Evolutionary conservation across 257 asterid genomes (phyloP), one percentile per base, ranked within the genome.

Genomic region (Penstemon barbatus): DNA sequence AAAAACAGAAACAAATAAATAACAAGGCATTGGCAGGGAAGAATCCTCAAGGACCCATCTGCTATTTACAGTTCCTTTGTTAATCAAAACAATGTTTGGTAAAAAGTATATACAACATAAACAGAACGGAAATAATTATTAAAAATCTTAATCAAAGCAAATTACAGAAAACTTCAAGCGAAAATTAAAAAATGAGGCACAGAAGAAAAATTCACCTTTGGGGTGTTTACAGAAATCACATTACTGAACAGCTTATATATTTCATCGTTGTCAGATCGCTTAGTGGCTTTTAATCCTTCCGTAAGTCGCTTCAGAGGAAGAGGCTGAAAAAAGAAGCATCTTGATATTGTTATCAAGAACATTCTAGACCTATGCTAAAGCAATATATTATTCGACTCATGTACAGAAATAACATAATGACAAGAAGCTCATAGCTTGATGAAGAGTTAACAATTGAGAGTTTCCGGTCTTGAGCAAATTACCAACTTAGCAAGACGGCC

Each of bases 401-500:
- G 49, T 25, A 25, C 33, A 25, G 33, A 25, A 25, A 25, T 25
- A 25, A 25, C 33, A 25, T 25, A 25, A 25, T 25, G 33, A 59
- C 11, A 66, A 40, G 25, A 65, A 8, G 43, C 12, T 44, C 40
- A 13, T 25, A 48, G 19, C n/a, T 58, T 8, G 51, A n/a, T 42
- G 33, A 38, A 68, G 18, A 19, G 3, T 10, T 57, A 36, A 59
- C n/a, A 25, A 42, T 43, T 11, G 65, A 75, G 57, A 75, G 61
- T 61, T 58, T 61, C 45, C 71, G 72, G 79, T 79, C 58, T 73
- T 25, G 9, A 61, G 71, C 74, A 66, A 51, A 62, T 80, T 90
- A 93, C 99, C 99, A 93, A 66, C 77, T 93, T 93, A 62, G 97
- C 95, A 54, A 93, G 89, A 71, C 92, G 96, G 69, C 96, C 92